Base-by-base conservation (phyloP, 2,329 filamentous ascomycete genomes). In the Talaromyces sp. region DNA sequence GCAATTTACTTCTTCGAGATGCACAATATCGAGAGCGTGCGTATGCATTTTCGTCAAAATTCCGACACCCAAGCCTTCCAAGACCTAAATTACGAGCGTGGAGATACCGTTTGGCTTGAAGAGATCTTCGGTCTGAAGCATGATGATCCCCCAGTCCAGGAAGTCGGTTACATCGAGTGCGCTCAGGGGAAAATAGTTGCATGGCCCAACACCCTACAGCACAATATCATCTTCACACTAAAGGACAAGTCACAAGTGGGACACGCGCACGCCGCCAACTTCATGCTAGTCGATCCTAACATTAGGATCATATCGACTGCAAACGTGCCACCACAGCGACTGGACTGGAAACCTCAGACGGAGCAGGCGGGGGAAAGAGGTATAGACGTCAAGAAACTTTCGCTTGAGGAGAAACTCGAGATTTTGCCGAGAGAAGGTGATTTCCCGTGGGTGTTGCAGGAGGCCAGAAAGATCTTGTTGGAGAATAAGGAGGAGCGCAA, bases 1-100 rank as follows among this genome's bases (percentile, higher is more conserved):
- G 83, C 86, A 0, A 75, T 89, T 18, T 87, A 86, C 72, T 86
- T 87, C 71, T 85, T 85, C 66, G 83, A 87, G 64, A 75, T 71
- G 52, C 80, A 86, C 0, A 90, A 90, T 70, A 82, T 88, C 58
- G 82, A 82, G 0, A 77, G 82, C 1, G 80, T 78, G 54, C 69
- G 67, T 4, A 77, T 89, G 5, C 73, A 75, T 3, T 86, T 88
- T 69, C 81, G 80, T 8, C 82, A 81, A 16, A 63, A 68, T 0
- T 69, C 77, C 21, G 68, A 73, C 28, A 55, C n/a, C 2, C 64
- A 63, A 68, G 77, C 50, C 16, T 65, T 58, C 72, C 75, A 60
- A 58, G 74, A 65, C n/a, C 64, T 76, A 39, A 64, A 67, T 0
- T 73, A 75, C 31, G 69, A 72, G 2, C 71, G 64, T 0, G 63